Evolutionary conservation across 2,329 filamentous ascomycete species (phyloP).

Genomic region (Hypoxylon sp.): DNA sequence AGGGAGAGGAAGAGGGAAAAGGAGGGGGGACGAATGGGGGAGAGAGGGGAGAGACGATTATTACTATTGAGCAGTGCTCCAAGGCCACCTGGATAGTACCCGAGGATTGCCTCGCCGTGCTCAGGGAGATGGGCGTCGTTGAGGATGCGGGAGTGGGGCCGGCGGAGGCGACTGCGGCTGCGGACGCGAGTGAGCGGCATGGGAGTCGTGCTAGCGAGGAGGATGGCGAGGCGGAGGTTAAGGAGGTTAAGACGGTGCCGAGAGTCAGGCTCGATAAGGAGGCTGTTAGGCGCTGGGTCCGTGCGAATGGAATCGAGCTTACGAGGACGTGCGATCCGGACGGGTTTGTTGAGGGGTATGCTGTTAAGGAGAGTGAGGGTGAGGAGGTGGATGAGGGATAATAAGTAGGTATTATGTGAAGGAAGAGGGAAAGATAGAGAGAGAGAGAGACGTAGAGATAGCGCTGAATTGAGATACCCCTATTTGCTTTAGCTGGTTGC

Average conservation of each 20-base stretch:
- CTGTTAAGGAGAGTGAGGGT: slow-evolving; percentile 60
- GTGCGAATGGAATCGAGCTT: slow-evolving; percentile 72
- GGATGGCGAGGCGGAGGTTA: slow-evolving; percentile 38
- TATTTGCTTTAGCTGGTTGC: neutral
- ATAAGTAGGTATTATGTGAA: neutral
- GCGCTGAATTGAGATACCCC: slow-evolving; percentile 3
- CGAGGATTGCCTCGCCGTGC: slow-evolving; percentile 84
- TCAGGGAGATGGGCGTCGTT: slow-evolving; percentile 85
- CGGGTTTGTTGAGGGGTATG: slow-evolving; percentile 80
- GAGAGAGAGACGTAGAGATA: neutral
- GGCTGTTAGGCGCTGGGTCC: slow-evolving; percentile 76
- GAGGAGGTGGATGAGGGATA: slow-evolving; percentile 50
- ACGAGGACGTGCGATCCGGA: slow-evolving; percentile 78
- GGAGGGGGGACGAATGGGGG: slow-evolving; percentile 41
- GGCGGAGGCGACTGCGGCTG: neutral
- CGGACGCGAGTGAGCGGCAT: neutral
- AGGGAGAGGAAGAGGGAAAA: slow-evolving; percentile 12
- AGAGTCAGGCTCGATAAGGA: slow-evolving; percentile 68
- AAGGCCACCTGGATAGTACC: slow-evolving; percentile 84
- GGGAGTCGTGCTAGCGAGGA: slow-evolving; percentile 2
- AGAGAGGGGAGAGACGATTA: slow-evolving; percentile 64
- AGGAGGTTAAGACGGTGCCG: slow-evolving; percentile 56
- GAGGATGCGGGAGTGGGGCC: slow-evolving; percentile 57
- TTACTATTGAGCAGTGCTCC: slow-evolving; percentile 80
- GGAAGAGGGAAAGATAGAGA: neutral